Evolutionary conservation across 768 basidiomycete genomes (phyloP).

Genomic region (Tephrocybe sp.): DNA sequence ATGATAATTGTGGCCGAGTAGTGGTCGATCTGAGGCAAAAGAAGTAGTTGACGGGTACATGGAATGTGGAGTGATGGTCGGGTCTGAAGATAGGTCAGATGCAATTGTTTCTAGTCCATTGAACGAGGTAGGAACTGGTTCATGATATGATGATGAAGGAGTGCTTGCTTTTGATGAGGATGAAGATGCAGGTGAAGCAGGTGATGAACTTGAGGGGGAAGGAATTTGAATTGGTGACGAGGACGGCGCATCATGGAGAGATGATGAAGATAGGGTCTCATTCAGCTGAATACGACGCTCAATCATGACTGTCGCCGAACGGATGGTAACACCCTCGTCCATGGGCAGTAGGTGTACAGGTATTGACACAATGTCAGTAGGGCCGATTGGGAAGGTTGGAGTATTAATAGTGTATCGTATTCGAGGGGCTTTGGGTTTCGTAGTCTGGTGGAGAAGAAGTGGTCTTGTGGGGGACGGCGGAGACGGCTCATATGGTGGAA

Average conservation of each 20-base stretch:
- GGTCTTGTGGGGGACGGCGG: slow-evolving; percentile 34
- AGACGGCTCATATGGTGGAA: slow-evolving; percentile 40
- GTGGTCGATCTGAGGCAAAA: slow-evolving; percentile 26
- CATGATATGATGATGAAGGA: slow-evolving; percentile 23
- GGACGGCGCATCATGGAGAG: slow-evolving; percentile 20
- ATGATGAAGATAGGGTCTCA: slow-evolving; percentile 29
- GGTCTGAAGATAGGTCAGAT: slow-evolving; percentile 32
- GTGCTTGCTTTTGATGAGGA: slow-evolving; percentile 30
- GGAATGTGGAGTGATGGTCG: slow-evolving; percentile 39
- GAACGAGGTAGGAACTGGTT: slow-evolving; percentile 12
- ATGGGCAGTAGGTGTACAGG: slow-evolving; percentile 59
- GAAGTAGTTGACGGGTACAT: slow-evolving; percentile 29
- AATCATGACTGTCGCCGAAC: slow-evolving; percentile 60
- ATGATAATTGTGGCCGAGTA: slow-evolving; percentile 19
- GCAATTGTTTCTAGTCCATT: slow-evolving; percentile 18
- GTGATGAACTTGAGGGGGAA: slow-evolving; percentile 15
- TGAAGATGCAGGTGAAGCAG: slow-evolving; percentile 24
- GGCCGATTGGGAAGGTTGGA: slow-evolving; percentile 62
- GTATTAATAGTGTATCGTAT: slow-evolving; percentile 58
- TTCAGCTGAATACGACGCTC: slow-evolving; percentile 70
- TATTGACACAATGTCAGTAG: slow-evolving; percentile 68
- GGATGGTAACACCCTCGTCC: slow-evolving; percentile 55
- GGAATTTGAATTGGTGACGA: slow-evolving; percentile 20
- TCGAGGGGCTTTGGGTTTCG: slow-evolving; percentile 53
- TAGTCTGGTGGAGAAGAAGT: slow-evolving; percentile 38